Evolutionary conservation across 148 eudicot species (phyloP).

Genomic region (Simmondsia chinensis): DNA sequence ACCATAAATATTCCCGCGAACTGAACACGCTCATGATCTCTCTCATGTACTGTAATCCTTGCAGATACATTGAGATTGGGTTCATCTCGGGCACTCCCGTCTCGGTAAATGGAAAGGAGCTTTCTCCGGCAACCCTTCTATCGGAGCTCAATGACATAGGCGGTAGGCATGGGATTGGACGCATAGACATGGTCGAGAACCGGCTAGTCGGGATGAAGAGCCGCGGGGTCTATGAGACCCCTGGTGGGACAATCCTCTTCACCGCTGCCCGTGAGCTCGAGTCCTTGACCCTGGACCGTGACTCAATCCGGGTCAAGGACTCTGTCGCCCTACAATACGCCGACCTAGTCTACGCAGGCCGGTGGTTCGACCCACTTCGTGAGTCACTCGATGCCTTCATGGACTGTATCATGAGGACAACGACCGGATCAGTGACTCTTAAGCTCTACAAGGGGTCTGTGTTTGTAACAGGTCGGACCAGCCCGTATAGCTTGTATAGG

Average conservation of each 20-base stretch:
- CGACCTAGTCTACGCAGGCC: slow-evolving; percentile 79
- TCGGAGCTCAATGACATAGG: slow-evolving; percentile 69
- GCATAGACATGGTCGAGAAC: slow-evolving; percentile 84
- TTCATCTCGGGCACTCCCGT: slow-evolving; percentile 70
- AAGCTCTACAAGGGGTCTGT: slow-evolving; percentile 79
- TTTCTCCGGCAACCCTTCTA: slow-evolving; percentile 83
- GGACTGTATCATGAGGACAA: slow-evolving; percentile 62
- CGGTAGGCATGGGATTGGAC: slow-evolving; percentile 72
- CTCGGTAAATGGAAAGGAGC: slow-evolving; percentile 66
- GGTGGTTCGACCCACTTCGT: slow-evolving; percentile 88
- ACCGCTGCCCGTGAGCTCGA: slow-evolving; percentile 67
- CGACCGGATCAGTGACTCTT: slow-evolving; percentile 75
- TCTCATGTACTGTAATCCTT: no score
- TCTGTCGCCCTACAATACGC: slow-evolving; percentile 71
- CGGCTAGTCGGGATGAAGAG: slow-evolving; percentile 91
- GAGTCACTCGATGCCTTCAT: slow-evolving; percentile 76
- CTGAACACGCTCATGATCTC: no score
- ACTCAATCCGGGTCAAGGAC: slow-evolving; percentile 70
- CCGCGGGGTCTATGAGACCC: slow-evolving; percentile 90
- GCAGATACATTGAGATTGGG: slow-evolving; percentile 75
- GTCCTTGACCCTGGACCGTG: slow-evolving; percentile 78
- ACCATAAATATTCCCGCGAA: no score
- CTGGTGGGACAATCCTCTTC: slow-evolving; percentile 82
- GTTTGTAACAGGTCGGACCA: slow-evolving; percentile 43
- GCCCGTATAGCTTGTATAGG: slow-evolving; percentile 70